Base-by-base conservation (phyloP, 306 rosid species). In the Abrus precatorius region DNA sequence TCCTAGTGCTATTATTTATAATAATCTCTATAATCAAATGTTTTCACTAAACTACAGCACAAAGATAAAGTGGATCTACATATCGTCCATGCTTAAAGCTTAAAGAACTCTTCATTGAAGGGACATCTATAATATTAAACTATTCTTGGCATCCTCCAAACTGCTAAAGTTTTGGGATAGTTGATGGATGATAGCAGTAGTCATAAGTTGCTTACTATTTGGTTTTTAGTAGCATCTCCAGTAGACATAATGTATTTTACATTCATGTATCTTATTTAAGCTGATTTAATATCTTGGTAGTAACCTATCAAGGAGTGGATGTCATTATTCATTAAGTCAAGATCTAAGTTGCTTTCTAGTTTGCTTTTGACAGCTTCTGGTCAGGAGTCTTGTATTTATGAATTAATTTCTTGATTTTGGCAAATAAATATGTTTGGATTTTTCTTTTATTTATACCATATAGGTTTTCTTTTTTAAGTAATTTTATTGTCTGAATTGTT, bases 391-490 rank as follows among this genome's bases (percentile, higher is more conserved):
- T 54, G 56, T 66, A 77, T 27, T 76, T 49, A 36, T 52, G 9
- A 54, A 68, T 78, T 78, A 20, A 0, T 20, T 20, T 20, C 34
- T 7, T 50, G n/a, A 56, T 30, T 53, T 77, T 54, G 55, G 41
- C 57, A 13, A 0, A 28, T 67, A 41, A 78, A 32, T 77, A 50
- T 63, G 40, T 48, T 76, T 50, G 28, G 55, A 40, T 50, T 49
- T 50, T 34, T 20, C 20, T 34, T 32, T 75, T 53, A 66, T 54
- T 43, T 3, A 44, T 7, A 44, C 12, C 13, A 48, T 32, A 12
- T 50, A 13, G 48, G 48, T 71, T 71, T 20, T 66, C 52, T 56
- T 68, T 68, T 67, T 36, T 50, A 9, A 38, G 74, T 77, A 64
- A 50, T 50, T 52, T 9, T 13, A 61, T 77, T 11, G 50, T 49